Base-by-base conservation (phyloP, 495 filamentous ascomycete species). In the Daldinia vernicosa region DNA sequence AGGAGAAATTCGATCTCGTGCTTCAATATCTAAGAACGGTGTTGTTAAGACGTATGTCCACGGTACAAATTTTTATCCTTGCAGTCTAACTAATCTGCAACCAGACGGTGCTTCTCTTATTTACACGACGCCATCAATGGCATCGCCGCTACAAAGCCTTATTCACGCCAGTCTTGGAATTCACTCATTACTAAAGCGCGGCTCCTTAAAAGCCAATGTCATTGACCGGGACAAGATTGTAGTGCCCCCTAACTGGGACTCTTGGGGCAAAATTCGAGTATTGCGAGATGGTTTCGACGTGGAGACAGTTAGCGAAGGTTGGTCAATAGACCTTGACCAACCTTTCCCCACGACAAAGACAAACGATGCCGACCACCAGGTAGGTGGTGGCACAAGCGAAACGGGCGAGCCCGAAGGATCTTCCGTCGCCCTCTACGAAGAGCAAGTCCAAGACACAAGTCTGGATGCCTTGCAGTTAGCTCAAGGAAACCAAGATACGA, bases 171-270 rank as follows among this genome's bases (percentile, higher is more conserved):
- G 91, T 43, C 83, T 98, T 39, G 93, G 92, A 15, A 96, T 98
- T 72, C 91, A 93, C 66, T 97, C 93, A n/a, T 85, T 95, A 59
- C 79, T 96, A 12, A 92, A 93, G 79, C 88, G 90, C 76, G 89
- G 93, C 68, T 88, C 90, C 43, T 82, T 98, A 27, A 97, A 94
- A 80, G 92, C 95, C 79, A 98, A 98, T 75, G 92, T 97, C 59
- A 96, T 97, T 67, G 96, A 98, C 78, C 85, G 96, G 32, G 96
- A 98, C 77, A 97, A 95, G 83, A 91, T 98, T 33, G 84, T 97
- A 0, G 89, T 99, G 1, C 96, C 95, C 4, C 91, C 93, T 11
- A 97, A 97, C 77, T 98, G 96, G 96, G 95, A 99, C 78, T 97
- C 94, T 0, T 98, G 95, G 93, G 95, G 93, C 28, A 99, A 98